phyloP scores from a whole-genome alignment of 2,329 filamentous ascomycete genomes.

The Xylogone sp. region DNA sequence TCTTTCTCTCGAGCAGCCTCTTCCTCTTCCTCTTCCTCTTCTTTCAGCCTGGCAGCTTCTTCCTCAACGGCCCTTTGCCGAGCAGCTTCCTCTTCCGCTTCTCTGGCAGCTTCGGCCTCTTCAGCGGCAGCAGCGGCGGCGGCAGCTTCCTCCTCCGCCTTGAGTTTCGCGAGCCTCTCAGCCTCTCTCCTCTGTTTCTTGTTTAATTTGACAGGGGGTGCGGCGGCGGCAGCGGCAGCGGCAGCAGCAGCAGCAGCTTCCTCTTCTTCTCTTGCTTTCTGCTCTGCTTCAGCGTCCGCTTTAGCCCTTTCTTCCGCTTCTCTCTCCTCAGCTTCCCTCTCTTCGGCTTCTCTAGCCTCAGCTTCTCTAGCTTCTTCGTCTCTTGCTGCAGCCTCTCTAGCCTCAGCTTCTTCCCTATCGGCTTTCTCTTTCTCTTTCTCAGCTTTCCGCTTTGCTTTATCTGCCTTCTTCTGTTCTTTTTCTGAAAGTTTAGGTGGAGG shows the following conservation, averaged over 20 bases:
- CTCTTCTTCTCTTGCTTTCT: slow-evolving; percentile 27
- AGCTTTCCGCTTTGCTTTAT: slow-evolving; percentile 46
- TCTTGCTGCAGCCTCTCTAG: slow-evolving; percentile 29
- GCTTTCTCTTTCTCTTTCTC: slow-evolving; percentile 46
- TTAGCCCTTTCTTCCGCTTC: too few relatives aligned
- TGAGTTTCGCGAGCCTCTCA: slow-evolving; percentile 27
- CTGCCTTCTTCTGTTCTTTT: slow-evolving; percentile 48
- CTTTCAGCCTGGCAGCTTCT: slow-evolving; percentile 29
- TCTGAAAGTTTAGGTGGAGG: slow-evolving; percentile 39
- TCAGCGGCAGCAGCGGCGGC: slow-evolving; percentile 33
- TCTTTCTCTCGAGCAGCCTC: slow-evolving; percentile 30
- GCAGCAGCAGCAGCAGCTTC: slow-evolving; percentile 26
- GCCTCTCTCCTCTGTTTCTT: slow-evolving; percentile 36
- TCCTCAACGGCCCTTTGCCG: too few relatives aligned
- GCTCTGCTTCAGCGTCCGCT: too few relatives aligned
- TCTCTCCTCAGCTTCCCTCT: slow-evolving; percentile 14
- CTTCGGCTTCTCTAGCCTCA: slow-evolving; percentile 5
- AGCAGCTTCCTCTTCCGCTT: slow-evolving; percentile 34
- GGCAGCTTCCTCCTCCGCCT: slow-evolving; percentile 33
- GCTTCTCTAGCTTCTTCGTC: slow-evolving; percentile 15
- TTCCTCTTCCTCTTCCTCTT: slow-evolving; percentile 38
- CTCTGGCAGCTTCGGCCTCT: slow-evolving; percentile 35
- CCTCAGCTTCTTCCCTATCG: slow-evolving; percentile 28
- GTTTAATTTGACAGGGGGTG: slow-evolving; percentile 33
- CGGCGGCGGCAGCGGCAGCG: slow-evolving; percentile 27